These are phyloP conservation scores for Aspergillus intermedius DNA, from an alignment of 2,329 filamentous ascomycete genomes.

Conservation along the genomic window DNA sequence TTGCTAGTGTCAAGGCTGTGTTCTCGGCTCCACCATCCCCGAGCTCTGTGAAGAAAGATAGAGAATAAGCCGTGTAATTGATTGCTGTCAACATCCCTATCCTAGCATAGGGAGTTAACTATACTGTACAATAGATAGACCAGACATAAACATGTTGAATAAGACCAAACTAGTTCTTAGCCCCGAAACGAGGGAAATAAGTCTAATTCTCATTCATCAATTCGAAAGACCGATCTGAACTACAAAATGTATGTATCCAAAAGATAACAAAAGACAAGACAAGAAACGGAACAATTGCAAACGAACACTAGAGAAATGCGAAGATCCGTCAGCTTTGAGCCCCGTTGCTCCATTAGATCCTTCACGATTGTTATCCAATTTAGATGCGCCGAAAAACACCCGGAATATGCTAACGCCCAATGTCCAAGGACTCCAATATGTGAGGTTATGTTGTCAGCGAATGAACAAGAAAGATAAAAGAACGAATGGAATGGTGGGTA, in stretches of 20 bases:
- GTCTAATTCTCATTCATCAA: conserved; percentile 9
- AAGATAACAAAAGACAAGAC: conserved; percentile 3
- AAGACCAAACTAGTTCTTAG: no score
- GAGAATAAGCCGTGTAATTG: conserved; percentile 4
- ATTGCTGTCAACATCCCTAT: background rate
- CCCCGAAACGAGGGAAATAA: background rate
- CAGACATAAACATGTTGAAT: no score
- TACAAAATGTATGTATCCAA: conserved; percentile 9
- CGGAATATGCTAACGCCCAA: conserved; percentile 11
- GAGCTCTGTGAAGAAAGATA: conserved; percentile 15
- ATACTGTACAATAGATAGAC: background rate
- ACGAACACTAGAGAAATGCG: conserved; percentile 1
- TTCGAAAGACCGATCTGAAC: conserved; percentile 3
- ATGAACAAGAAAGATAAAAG: conserved; percentile 7
- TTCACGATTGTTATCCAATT: conserved; percentile 14
- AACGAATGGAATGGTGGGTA: background rate
- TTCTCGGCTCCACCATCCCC: conserved; percentile 30
- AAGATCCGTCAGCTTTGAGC: conserved; percentile 12
- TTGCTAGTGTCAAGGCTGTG: conserved; percentile 23
- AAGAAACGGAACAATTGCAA: background rate
- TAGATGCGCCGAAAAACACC: conserved; percentile 18
- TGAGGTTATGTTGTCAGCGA: conserved; percentile 8
- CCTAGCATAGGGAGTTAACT: no score
- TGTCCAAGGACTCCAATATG: conserved; percentile 7
- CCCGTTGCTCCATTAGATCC: conserved; percentile 21